phyloP scores from a whole-genome alignment of 768 basidiomycete genomes.

The Termitomyces sp. region DNA sequence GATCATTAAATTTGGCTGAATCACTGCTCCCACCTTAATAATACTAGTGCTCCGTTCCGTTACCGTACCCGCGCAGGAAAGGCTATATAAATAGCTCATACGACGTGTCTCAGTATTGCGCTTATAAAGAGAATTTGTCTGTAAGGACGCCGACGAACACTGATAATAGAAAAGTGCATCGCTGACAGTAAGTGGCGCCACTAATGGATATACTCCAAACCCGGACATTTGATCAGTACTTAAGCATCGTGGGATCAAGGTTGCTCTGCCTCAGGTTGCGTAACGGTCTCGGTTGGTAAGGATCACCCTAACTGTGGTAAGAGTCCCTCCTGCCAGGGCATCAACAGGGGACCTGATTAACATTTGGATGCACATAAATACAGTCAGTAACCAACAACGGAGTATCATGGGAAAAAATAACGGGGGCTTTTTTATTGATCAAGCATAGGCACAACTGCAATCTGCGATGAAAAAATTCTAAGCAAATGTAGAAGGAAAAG shows the following conservation, averaged over 20 bases:
- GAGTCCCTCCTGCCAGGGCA: background rate
- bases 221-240: background rate
- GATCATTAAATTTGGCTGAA: background rate
- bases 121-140: background rate
- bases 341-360: background rate
- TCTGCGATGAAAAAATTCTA: slow-evolving; percentile 14
- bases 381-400: background rate
- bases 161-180: background rate
- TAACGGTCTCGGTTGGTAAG: background rate
- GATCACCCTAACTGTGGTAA: background rate
- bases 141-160: too few relatives aligned
- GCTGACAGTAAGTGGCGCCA: background rate
- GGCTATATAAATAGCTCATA: background rate
- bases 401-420: background rate
- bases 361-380: slow-evolving; percentile 2
- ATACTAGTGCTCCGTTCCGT: background rate
- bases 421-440: slow-evolving; percentile 5
- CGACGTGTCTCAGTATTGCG: background rate
- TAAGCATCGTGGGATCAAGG: background rate
- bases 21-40: background rate
- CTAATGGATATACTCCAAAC: background rate
- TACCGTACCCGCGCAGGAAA: background rate
- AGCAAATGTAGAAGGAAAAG: slow-evolving; percentile 8
- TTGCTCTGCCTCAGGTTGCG: background rate
- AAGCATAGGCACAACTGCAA: slow-evolving; percentile 3